Conservation (phyloP, 2,329 filamentous ascomycete genomes). For the Thielaviopsis ethacetica region DNA sequence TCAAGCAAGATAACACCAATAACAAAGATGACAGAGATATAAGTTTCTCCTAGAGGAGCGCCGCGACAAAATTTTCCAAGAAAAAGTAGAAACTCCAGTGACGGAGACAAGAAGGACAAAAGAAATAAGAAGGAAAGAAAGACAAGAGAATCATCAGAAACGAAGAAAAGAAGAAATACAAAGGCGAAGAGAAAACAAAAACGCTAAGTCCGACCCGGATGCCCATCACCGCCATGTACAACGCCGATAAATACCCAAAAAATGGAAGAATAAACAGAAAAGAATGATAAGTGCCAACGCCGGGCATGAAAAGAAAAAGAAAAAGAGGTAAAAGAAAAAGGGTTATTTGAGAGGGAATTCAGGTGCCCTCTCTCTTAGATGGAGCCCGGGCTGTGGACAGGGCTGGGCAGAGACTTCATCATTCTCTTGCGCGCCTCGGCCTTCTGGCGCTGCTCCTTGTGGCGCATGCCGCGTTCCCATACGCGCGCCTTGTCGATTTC, state of each 20-base stretch:
- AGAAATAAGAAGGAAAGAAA: not conserved
- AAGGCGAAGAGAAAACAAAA: not conserved
- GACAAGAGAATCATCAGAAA: not conserved
- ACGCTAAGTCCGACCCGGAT: not conserved
- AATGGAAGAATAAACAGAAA: not conserved
- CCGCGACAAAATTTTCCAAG: too few species aligned
- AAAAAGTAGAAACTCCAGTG: too few species aligned
- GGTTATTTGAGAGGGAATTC: not conserved
- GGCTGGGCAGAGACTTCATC: conserved; percentile 7
- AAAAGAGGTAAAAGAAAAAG: not conserved
- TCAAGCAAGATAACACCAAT: not conserved
- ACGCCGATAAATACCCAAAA: not conserved
- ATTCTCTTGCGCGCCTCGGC: conserved; percentile 1
- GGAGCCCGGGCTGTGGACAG: conserved; percentile 1
- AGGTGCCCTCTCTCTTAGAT: not conserved
- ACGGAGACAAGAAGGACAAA: not conserved
- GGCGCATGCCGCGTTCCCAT: conserved; percentile 20
- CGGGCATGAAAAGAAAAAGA: not conserved
- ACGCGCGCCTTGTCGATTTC: conserved; percentile 22
- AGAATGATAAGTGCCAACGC: not conserved
- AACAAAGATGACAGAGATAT: not conserved
- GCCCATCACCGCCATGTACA: not conserved
- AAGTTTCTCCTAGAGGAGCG: too few species aligned
- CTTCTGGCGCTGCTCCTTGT: conserved; percentile 7
- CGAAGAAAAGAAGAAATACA: not conserved